Evolutionary conservation across 352 stramenopile genomes (phyloP), one percentile per base, ranked within the genome.

Genomic region (Phytophthora syringae): DNA sequence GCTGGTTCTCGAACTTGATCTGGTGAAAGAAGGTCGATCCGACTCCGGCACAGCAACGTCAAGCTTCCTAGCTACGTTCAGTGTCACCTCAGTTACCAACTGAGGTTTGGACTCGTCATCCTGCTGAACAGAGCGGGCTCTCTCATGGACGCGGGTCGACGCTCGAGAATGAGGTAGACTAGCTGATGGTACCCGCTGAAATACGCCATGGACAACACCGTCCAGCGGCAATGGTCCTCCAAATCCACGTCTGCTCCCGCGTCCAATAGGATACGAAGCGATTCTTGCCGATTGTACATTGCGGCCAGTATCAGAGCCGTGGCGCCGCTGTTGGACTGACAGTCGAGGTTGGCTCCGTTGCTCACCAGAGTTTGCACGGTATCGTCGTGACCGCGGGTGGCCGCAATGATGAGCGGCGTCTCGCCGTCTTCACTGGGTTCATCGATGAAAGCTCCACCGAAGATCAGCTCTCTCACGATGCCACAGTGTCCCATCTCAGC

Each of bases 211-310:
- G 28, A 42, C 3, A 55, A 11, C 48, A 34, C 28, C 11, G 48
- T 44, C 28, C 48, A 55, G 11, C 30, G 18, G 11, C n/a, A 44
- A 25, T 25, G 30, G 27, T 52, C 45, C 30, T 55, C 30, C 20
- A 55, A 11, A 43, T 55, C 30, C 21, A 55, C 28, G 20, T 55
- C 16, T 28, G 48, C 48, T n/a, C 11, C 9, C 1, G 48, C n/a
- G 15, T 55, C 48, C 30, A 55, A 30, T 2, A 55, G 10, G 11
- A 55, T 55, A 7, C 48, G 48, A 55, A 45, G 18, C 18, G 30
- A 18, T 30, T 55, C 48, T 5, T 21, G 48, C 2, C 30, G 48
- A 24, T 55, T 55, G 48, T 55, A 43, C 48, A 55, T 55, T 7
- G 48, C 48, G 3, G 48, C 48, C 22, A 44, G 28, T 3, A 44